A percentile compares a stretch with the other conserved stretches of the same genome.
phyloP scores from a whole-genome alignment of 345 rosid species.

The Pugionium dolabratum region DNA sequence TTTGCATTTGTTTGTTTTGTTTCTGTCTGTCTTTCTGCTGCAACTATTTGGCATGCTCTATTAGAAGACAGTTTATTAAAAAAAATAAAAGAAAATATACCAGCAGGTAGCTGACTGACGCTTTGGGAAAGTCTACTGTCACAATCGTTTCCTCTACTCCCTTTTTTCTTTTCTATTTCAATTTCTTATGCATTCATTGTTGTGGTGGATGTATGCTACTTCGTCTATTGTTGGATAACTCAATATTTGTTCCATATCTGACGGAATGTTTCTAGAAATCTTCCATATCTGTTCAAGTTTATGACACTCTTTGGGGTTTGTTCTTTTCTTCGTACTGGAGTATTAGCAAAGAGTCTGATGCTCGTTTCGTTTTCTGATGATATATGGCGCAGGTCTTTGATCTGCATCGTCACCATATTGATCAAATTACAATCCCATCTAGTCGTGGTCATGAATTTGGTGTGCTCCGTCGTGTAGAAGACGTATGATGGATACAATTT shows the following conservation, averaged over 20 bases:
- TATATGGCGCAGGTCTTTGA: constrained; percentile 65
- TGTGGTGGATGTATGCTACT: constrained; percentile 23
- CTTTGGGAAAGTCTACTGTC: constrained; percentile 20
- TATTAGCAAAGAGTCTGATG: constrained; percentile 8
- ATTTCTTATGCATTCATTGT: background rate
- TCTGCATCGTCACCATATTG: constrained; percentile 94
- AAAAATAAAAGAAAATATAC: background rate
- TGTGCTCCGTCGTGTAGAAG: constrained; percentile 83
- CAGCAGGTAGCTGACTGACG: constrained; percentile 4
- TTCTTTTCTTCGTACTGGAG: constrained; percentile 7
- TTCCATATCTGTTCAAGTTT: constrained; percentile 6
- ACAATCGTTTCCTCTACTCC: background rate
- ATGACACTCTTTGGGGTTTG: background rate
- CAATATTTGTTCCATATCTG: background rate
- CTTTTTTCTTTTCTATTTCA: no score
- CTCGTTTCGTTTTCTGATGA: constrained; percentile 25
- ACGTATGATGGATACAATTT: constrained; percentile 54
- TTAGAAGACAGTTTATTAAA: background rate
- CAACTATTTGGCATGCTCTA: constrained; percentile 15
- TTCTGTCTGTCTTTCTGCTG: constrained; percentile 8
- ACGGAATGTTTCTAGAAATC: constrained; percentile 3
- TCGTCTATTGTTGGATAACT: constrained; percentile 2
- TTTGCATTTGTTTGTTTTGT: background rate
- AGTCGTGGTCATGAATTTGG: constrained; percentile 77
- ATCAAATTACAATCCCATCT: constrained; percentile 85